Percentiles rank a stretch among this genome's conserved stretches.
Conservation (phyloP, 2,329 filamentous ascomycete species). For the Verticillium albo-atrum region DNA sequence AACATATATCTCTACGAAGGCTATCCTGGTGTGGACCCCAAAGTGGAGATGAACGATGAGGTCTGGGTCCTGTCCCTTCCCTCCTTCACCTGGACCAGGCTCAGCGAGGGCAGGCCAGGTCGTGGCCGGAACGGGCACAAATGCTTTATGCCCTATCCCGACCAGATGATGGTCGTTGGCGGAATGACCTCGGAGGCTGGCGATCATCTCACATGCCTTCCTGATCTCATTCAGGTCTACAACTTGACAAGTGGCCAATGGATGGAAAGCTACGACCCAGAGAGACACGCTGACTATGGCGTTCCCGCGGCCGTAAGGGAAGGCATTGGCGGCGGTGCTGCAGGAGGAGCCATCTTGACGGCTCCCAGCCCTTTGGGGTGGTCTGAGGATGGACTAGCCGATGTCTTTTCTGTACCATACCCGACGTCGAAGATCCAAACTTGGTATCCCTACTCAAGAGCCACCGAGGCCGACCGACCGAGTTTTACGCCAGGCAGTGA, state of each 20-base stretch:
- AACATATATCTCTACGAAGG: constrained; percentile 86
- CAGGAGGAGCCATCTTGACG: constrained; percentile 66
- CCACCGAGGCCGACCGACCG: constrained; percentile 9
- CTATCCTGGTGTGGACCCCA: constrained; percentile 49
- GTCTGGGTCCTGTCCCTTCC: constrained; percentile 80
- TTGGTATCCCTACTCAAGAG: constrained; percentile 55
- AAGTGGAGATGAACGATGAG: constrained; percentile 49
- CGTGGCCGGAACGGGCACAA: constrained; percentile 68
- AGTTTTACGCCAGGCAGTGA: too few species aligned
- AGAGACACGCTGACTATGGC: constrained; percentile 58
- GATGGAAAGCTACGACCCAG: constrained; percentile 66
- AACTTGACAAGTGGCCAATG: constrained; percentile 68
- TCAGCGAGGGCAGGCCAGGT: constrained; percentile 25
- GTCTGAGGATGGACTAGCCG: constrained; percentile 40
- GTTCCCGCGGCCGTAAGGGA: constrained; percentile 61
- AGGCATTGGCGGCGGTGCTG: constrained; percentile 62
- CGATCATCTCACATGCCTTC: constrained; percentile 36
- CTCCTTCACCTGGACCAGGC: constrained; percentile 71
- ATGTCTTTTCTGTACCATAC: constrained; percentile 51
- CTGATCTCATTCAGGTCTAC: constrained; percentile 57
- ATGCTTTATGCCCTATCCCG: constrained; percentile 71
- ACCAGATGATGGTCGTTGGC: constrained; percentile 76
- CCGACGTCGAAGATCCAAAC: constrained; percentile 53
- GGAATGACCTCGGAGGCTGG: constrained; percentile 47
- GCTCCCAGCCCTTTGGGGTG: constrained; percentile 56